phyloP scores from a whole-genome alignment of 768 basidiomycete genomes.

The Serendipita sp. region DNA sequence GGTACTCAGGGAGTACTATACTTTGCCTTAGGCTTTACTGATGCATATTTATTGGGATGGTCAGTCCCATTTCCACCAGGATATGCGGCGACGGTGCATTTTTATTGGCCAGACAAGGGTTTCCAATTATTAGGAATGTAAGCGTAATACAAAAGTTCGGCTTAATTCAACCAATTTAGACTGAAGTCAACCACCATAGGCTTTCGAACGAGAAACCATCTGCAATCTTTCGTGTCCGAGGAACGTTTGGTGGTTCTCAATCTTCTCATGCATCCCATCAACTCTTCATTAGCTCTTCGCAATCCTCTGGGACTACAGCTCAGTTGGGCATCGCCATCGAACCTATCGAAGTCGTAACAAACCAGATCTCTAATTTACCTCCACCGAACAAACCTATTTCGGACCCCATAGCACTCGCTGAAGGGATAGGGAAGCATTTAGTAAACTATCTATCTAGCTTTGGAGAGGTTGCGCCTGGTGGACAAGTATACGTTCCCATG shows the following conservation, averaged over 20 bases:
- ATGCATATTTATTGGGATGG: too few relatives aligned
- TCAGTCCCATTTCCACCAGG: conserved; percentile 68
- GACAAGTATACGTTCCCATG: conserved; percentile 39
- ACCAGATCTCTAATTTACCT: conserved; percentile 38
- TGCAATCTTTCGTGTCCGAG: conserved; percentile 69
- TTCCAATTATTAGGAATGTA: conserved; percentile 78
- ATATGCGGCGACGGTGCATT: conserved; percentile 70
- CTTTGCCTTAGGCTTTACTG: too few relatives aligned
- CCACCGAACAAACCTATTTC: conserved; percentile 15
- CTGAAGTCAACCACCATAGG: conserved; percentile 25
- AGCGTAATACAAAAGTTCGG: conserved; percentile 17
- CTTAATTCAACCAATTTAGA: background rate
- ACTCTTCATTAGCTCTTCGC: background rate
- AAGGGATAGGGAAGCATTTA: conserved; percentile 55
- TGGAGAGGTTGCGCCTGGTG: conserved; percentile 20
- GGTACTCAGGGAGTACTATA: conserved; percentile 23
- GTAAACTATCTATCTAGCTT: conserved; percentile 65
- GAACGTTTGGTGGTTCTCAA: conserved; percentile 33
- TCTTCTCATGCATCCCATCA: conserved; percentile 19
- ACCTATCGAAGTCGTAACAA: conserved; percentile 44
- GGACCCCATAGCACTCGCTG: conserved; percentile 44
- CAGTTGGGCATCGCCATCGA: conserved; percentile 70
- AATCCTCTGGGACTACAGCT: conserved; percentile 32
- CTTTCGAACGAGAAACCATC: conserved; percentile 82
- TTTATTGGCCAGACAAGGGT: conserved; percentile 74